Evolutionary conservation across 2,329 filamentous ascomycete species (phyloP).

Genomic region (Aspergillus sclerotialis): DNA sequence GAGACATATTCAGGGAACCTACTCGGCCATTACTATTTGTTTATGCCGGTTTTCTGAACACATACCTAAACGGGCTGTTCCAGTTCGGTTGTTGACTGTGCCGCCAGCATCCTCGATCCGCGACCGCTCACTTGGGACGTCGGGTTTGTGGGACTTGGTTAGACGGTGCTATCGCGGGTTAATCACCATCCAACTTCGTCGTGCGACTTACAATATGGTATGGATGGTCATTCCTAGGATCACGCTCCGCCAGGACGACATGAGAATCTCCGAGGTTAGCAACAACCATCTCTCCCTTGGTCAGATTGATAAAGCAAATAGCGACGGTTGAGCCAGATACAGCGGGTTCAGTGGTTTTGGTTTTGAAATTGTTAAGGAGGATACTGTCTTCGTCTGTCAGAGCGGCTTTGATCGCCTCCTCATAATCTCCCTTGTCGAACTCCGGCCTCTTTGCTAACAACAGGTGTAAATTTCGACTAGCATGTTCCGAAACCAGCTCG

Average conservation of each 20-base stretch:
- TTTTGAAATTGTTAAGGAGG: conserved; percentile 19
- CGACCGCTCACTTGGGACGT: conserved; percentile 17
- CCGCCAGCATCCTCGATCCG: conserved; percentile 29
- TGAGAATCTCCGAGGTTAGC: conserved; percentile 31
- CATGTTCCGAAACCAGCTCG: conserved; percentile 25
- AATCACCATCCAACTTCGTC: background rate
- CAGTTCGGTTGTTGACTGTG: conserved; percentile 15
- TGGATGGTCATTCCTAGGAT: conserved; percentile 17
- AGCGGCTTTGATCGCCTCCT: conserved; percentile 21
- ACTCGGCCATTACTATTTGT: background rate
- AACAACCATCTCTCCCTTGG: conserved; percentile 22
- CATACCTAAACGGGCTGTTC: conserved; percentile 24
- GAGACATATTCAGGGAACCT: conserved; percentile 31
- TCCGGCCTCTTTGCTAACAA: conserved; percentile 22
- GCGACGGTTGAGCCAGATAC: conserved; percentile 27
- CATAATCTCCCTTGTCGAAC: conserved; percentile 22
- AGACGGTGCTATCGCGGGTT: conserved; percentile 21
- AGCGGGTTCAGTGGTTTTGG: conserved; percentile 18
- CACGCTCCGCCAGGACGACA: conserved; percentile 26
- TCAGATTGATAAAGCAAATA: conserved; percentile 26
- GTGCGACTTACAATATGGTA: conserved; percentile 15
- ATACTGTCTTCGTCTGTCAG: conserved; percentile 23
- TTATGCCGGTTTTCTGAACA: conserved; percentile 1
- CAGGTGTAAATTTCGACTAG: conserved; percentile 19
- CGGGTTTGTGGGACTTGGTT: conserved; percentile 26